Conservation (phyloP, 2,329 filamentous ascomycete genomes). For the Niveomyces coronatus region DNA sequence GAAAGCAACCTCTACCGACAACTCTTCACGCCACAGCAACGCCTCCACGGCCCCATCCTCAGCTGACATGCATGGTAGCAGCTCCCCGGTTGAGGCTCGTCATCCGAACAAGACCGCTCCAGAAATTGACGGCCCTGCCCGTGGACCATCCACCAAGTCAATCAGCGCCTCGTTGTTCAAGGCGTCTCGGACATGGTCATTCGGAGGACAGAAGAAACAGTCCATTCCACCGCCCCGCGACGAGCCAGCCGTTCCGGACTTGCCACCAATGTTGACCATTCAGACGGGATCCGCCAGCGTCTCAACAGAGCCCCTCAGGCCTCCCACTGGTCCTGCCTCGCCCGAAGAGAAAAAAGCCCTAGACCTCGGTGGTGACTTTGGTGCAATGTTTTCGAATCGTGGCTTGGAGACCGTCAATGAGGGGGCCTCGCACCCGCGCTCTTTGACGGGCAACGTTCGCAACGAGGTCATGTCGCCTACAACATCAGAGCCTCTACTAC, state of each 20-base stretch:
- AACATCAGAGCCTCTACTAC: slow-evolving; percentile 25
- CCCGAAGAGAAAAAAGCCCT: slow-evolving; percentile 36
- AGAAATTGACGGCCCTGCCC: slow-evolving; percentile 12
- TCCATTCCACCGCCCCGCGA: slow-evolving; percentile 20
- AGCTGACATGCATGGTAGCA: slow-evolving; percentile 26
- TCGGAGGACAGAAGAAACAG: slow-evolving; percentile 45
- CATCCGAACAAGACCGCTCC: slow-evolving; percentile 28
- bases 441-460: slow-evolving; percentile 37
- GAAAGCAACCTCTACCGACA: slow-evolving; percentile 48
- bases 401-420: slow-evolving; percentile 39
- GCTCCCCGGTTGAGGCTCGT: slow-evolving; percentile 18
- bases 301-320: slow-evolving; percentile 16
- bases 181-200: slow-evolving; percentile 49
- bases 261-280: slow-evolving; percentile 28
- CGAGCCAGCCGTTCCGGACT: slow-evolving; percentile 20
- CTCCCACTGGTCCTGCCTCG: slow-evolving; percentile 43
- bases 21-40: slow-evolving; percentile 52
- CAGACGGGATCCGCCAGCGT: slow-evolving; percentile 9
- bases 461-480: slow-evolving; percentile 31
- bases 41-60: slow-evolving; percentile 52
- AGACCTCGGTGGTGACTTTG: slow-evolving; percentile 48
- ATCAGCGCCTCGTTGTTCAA: slow-evolving; percentile 42
- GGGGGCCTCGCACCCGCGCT: slow-evolving; percentile 28
- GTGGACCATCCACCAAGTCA: slow-evolving; percentile 29
- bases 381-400: slow-evolving; percentile 42